Base-by-base conservation (phyloP, 768 basidiomycete genomes). In the Amyloporia xantha region DNA sequence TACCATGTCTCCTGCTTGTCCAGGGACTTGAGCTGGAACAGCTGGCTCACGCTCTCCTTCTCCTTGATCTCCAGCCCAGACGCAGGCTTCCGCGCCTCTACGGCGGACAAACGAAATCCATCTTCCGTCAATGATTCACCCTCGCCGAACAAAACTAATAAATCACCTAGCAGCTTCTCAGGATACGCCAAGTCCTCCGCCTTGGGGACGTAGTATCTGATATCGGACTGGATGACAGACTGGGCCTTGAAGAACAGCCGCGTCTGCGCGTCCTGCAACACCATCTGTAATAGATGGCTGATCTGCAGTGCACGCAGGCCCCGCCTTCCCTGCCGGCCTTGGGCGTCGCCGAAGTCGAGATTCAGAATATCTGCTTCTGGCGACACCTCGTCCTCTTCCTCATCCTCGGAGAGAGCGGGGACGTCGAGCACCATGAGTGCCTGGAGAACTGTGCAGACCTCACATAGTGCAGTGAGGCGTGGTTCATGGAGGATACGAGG, bases 201-300 rank as follows among this genome's bases (percentile, higher is more conserved):
- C 53, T 80, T 86, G 0, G 91, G 84, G 1, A 75, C 73, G 64
- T 86, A 97, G 58, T 89, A 84, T 54, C 85, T 72, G 28, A 98
- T 91, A 44, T 97, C 95, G 26, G 79, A 77, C 60, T 93, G 88
- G 26, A 99, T 81, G 39, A 96, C 76, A 1, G 90, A 79, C 66
- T 98, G 94, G 35, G 94, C 94, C 63, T 96, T 88, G 77, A 98
- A 98, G 58, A 97, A 92, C 40, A 98, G 65, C 47, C 93, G 70
- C 11, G 96, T 97, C 71, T 98, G 95, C 1, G 94, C 92, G 62
- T 98, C 95, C 63, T 97, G 94, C 23, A 97, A 67, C 0, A 97
- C 84, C 82, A 93, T 91, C 61, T 86, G 79, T 41, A 97, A 68
- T 2, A 98, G 69, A 38, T 84, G 78, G 48, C 82, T 82, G 56